These are phyloP conservation scores for Tetraselmis chui DNA, from an alignment of 139 green algal species.

Conservation along the genomic window DNA sequence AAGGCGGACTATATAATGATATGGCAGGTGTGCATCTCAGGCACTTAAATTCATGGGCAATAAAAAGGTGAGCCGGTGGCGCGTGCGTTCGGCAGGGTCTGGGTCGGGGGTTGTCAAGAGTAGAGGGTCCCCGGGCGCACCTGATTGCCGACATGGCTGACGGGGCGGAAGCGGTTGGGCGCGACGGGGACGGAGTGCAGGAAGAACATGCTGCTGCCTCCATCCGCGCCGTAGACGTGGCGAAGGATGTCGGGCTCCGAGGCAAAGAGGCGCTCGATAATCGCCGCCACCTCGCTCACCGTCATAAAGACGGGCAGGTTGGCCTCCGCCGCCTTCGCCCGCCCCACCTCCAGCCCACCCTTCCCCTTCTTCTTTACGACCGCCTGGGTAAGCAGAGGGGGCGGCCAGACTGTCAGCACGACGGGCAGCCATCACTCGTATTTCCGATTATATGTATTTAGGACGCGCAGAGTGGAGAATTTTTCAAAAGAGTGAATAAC, in stretches of 20 bases:
- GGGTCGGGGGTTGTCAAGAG: no score
- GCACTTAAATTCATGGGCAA: no score
- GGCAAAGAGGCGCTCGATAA: background rate
- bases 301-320: background rate
- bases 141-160: constrained; percentile 25
- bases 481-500: no score
- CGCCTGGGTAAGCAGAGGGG: no score
- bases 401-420: background rate
- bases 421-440: no score
- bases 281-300: constrained; percentile 3
- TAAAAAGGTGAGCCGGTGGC: no score
- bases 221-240: background rate
- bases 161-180: constrained; percentile 84
- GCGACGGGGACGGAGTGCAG: constrained; percentile 75
- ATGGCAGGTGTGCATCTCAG: no score
- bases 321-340: background rate
- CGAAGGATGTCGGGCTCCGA: background rate
- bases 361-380: background rate
- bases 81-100: no score
- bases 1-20: no score
- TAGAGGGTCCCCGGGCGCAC: no score
- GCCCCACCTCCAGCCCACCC: background rate
- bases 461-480: no score
- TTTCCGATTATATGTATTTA: no score
- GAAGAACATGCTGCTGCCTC: constrained; percentile 79